These are phyloP conservation scores for Chenopodium suecicum DNA, from an alignment of 148 eudicot genomes.

Conservation along the genomic window DNA sequence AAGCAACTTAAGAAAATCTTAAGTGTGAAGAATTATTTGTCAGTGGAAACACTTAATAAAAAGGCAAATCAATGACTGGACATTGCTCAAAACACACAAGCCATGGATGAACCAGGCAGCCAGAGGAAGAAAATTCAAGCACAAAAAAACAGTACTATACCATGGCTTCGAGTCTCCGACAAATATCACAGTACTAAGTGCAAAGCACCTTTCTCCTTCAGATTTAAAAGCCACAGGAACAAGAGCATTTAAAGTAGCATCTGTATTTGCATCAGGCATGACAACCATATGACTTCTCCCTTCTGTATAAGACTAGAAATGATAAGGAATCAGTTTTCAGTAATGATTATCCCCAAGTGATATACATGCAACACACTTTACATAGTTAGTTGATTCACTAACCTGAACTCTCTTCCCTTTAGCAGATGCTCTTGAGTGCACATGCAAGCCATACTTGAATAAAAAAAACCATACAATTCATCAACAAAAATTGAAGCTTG, in stretches of 20 bases:
- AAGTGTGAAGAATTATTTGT: background rate
- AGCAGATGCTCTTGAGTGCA: slow-evolving; percentile 57
- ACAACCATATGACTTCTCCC: slow-evolving; percentile 66
- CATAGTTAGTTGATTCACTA: background rate
- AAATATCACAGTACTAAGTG: slow-evolving; percentile 58
- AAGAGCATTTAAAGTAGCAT: slow-evolving; percentile 54
- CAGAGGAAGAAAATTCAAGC: background rate
- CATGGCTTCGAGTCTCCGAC: slow-evolving; percentile 66
- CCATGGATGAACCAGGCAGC: background rate
- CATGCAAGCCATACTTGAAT: slow-evolving; percentile 49
- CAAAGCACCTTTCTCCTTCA: slow-evolving; percentile 70
- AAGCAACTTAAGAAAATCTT: background rate
- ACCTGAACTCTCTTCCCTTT: slow-evolving; percentile 55
- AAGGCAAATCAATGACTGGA: background rate
- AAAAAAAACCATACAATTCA: background rate
- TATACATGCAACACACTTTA: background rate
- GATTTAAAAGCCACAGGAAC: slow-evolving; percentile 75
- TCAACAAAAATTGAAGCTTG: background rate
- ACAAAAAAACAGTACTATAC: slow-evolving; percentile 31
- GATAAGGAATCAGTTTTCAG: background rate
- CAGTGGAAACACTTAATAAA: slow-evolving; percentile 2
- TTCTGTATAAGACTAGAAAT: slow-evolving; percentile 59
- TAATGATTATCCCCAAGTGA: background rate
- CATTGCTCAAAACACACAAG: background rate
- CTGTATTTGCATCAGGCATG: slow-evolving; percentile 76